A percentile compares a stretch with the other conserved stretches of the same genome.
Evolutionary conservation across 192 early-diverging fungal species (phyloP).

Genomic region (Funneliformis mosseae): DNA sequence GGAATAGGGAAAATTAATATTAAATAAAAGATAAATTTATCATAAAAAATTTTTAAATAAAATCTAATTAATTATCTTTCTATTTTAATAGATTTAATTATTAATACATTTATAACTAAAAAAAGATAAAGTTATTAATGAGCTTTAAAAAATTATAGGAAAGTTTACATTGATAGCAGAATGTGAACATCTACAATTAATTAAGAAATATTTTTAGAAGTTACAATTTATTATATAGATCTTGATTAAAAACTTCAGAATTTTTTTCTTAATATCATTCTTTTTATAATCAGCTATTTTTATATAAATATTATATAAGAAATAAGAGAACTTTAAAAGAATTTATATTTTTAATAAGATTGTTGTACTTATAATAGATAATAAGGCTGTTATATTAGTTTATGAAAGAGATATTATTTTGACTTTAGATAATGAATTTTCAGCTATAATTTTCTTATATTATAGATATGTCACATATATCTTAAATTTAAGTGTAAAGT

Average conservation of each 20-base stretch:
- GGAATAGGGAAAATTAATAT: too few relatives aligned
- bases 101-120: neutral
- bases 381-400: conserved; percentile 8
- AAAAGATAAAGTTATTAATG: neutral
- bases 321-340: neutral
- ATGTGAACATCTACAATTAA: conserved; percentile 10
- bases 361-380: neutral
- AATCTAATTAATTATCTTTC: neutral
- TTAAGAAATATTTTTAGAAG: neutral
- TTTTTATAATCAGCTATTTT: neutral
- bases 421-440: neutral
- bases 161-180: too few relatives aligned
- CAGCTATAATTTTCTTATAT: neutral
- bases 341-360: neutral
- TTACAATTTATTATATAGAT: conserved; percentile 28
- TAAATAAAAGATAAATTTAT: too few relatives aligned
- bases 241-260: neutral
- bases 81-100: neutral
- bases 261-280: conserved; percentile 20
- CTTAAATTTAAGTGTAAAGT: neutral
- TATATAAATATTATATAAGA: neutral
- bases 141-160: neutral
- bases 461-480: conserved; percentile 1
- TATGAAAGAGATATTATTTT: neutral
- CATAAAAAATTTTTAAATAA: too few relatives aligned